Evolutionary conservation across 495 filamentous ascomycete genomes (phyloP).

Genomic region (Alectoria sarmentosa): DNA sequence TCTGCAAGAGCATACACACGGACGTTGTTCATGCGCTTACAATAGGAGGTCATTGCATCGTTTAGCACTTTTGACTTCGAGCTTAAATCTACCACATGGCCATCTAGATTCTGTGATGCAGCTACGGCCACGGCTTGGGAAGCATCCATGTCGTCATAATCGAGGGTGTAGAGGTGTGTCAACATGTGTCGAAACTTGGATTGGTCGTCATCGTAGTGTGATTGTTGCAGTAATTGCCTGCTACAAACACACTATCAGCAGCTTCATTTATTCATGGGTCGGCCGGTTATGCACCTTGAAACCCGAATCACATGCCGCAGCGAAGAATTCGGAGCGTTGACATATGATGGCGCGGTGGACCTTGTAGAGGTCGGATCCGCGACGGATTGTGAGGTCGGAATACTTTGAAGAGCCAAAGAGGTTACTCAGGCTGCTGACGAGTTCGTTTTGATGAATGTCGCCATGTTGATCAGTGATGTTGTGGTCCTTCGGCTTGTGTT

Average conservation of each 20-base stretch:
- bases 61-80: background rate
- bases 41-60: background rate
- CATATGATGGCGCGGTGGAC: constrained; percentile 36
- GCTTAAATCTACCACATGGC: background rate
- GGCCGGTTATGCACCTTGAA: constrained; percentile 26
- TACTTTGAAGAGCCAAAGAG: constrained; percentile 26
- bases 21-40: constrained; percentile 6
- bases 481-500: background rate
- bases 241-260: background rate
- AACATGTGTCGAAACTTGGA: constrained; percentile 7
- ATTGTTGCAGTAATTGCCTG: constrained; percentile 10
- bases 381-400: constrained; percentile 33
- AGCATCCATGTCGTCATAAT: constrained; percentile 3
- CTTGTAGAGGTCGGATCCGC: constrained; percentile 26
- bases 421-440: background rate
- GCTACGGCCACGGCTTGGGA: background rate
- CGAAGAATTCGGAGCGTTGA: constrained; percentile 31
- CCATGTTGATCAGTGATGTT: background rate
- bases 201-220: constrained; percentile 6
- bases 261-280: constrained; percentile 8
- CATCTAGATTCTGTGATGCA: background rate
- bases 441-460: background rate
- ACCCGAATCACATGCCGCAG: constrained; percentile 24
- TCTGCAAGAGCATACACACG: constrained; percentile 4
- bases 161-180: constrained; percentile 10